These are phyloP conservation scores for Omphalotus olearius DNA, from an alignment of 1,284 basidiomycete species.

Conservation along the genomic window DNA sequence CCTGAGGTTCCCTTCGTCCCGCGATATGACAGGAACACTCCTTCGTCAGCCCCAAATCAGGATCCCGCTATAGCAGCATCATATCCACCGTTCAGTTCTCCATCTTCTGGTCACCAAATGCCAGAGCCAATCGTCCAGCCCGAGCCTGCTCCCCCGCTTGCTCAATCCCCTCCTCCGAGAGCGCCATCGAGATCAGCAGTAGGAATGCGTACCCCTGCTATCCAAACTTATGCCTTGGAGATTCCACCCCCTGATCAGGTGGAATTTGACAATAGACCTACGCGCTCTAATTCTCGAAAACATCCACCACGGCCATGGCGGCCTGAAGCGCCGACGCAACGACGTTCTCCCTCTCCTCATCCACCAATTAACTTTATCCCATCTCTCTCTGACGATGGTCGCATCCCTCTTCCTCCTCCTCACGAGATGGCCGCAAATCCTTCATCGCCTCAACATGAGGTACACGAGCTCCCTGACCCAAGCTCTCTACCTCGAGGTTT, in stretches of 20 bases:
- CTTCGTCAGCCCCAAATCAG: background rate
- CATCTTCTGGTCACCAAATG: background rate
- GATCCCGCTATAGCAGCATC: background rate
- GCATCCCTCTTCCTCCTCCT: constrained; percentile 20
- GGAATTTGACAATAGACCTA: constrained; percentile 8
- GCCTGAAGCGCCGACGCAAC: background rate
- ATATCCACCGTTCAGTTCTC: background rate
- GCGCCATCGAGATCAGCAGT: background rate
- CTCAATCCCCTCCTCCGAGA: background rate
- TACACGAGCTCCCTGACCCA: background rate
- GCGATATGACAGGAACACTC: background rate
- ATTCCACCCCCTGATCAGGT: constrained; percentile 13
- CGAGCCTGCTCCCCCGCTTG: background rate
- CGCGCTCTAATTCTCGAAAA: constrained; percentile 8
- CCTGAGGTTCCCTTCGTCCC: background rate
- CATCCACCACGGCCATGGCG: background rate
- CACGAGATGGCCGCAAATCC: constrained; percentile 11
- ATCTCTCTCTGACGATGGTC: constrained; percentile 14
- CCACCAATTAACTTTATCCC: constrained; percentile 22
- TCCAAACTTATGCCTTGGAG: constrained; percentile 9
- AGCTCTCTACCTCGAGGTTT: background rate
- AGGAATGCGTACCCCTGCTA: constrained; percentile 9
- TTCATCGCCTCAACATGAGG: constrained; percentile 1
- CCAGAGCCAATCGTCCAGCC: background rate
- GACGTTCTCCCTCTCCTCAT: constrained; percentile 12